Evolutionary conservation across 495 filamentous ascomycete species (phyloP), one percentile per base, ranked within the genome.

Genomic region (Penicillium ochrochloron): DNA sequence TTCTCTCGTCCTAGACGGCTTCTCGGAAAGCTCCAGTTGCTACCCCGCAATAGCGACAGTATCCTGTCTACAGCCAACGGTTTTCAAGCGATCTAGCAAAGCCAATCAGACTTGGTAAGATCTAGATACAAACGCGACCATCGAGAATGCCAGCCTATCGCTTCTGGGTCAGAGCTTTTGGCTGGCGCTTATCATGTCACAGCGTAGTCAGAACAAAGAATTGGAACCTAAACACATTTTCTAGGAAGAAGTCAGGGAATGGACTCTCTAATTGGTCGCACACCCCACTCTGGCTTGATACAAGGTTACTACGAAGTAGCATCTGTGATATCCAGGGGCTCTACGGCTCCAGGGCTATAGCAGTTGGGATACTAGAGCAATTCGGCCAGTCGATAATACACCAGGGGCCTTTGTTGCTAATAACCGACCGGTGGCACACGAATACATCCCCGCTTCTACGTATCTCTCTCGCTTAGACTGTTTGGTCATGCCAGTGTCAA

Each of bases 131-230:
- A 21, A 10, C 42, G 6, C 9, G 12, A 29, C 11, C 25, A 51
- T 51, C 11, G 48, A 51, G 17, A 51, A 5, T 4, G 23, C 12
- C 25, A 29, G 48, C 17, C 1, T 31, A 51, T 29, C 0, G 9
- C 25, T 29, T 5, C 23, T 29, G 15, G 19, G 29, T 51, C 29
- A 51, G 25, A 27, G 48, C 17, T 51, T 8, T 29, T 7, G 12
- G 3, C 11, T 51, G 5, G 11, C 25, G 14, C 48, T 51, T 29
- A 8, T 5, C 9, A 51, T 27, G 25, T 51, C 48, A 29, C 25
- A 25, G 23, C 48, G 48, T 51, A 29, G 48, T 29, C 25, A 29
- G 21, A 51, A 51, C 48, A 51, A 29, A 51, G 48, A 51, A 31
- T 31, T 31, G 29, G 29, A 27, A 51, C 6, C 23, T 11, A 21